Evolutionary conservation across 352 stramenopile species (phyloP), one percentile per base, ranked within the genome.

Genomic region (Hyaloperonospora arabidopsidis): DNA sequence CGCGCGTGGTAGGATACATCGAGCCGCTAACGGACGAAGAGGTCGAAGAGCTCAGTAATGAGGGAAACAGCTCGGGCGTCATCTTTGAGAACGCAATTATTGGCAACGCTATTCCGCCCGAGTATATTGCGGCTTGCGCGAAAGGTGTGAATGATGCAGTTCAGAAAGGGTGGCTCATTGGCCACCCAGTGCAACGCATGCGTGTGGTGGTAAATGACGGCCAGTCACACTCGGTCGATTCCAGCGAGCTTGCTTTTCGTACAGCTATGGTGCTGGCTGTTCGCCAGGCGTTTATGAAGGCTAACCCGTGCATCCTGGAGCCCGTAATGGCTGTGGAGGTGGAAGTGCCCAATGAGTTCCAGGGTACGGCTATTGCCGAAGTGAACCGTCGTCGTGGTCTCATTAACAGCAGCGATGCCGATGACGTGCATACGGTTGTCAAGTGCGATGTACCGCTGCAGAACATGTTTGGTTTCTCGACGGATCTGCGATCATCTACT

Each of bases 381-480:
- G 72, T 98, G 46, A 98, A 97, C 68, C 83, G 88, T 57, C 84
- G 95, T 39, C 96, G 94, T 54, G 94, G 93, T 48, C 81, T 98
- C 64, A 98, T 98, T 54, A 94, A 98, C 76, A 97, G 72, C 65
- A 97, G 82, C 61, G 95, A 98, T 65, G 85, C 96, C 61, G 96
- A 97, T 63, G 95, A 98, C 44, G 80, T 97, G 66, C 80, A 86
- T 44, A 97, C 86, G 60, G 86, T 94, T 25, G 73, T 97, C 46
- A 91, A 95, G 49, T 89, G 82, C 63, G 83, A 97, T 59, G 96
- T 99, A 62, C 96, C 96, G 25, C 76, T 99, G 49, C 95, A 94
- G 65, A 89, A 98, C 67, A 99, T 99, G 96, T 99, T 99, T 77
- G 96, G 96, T 2, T 99, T 99, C 70, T 98, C 92, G 23, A 99